Evolutionary conservation across 1,284 basidiomycete species (phyloP), one percentile per base, ranked within the genome.

Genomic region (Rhodotorula sp.): DNA sequence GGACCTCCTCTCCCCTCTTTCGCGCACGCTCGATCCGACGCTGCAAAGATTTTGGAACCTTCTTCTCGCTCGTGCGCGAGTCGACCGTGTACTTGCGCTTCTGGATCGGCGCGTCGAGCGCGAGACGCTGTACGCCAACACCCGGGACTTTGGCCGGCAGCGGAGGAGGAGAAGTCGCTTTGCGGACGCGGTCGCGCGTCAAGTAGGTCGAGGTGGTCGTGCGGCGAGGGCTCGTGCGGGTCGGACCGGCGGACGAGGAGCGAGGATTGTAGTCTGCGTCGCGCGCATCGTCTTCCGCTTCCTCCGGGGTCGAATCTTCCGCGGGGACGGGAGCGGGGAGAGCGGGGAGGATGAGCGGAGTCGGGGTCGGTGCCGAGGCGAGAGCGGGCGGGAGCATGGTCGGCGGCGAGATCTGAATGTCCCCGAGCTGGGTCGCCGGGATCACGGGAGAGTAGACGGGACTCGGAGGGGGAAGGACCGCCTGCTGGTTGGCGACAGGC

Each of bases 21-120:
- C 19, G 9, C 8, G 49, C 39, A 24, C 32, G n/a, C 5, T 34
- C 68, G 13, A 54, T 48, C 22, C 36, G 15, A 1, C 8, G 4
- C 9, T 11, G n/a, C n/a, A 70, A 17, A 11, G 22, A 24, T 24
- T 47, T 22, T 36, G 68, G 56, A 19, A 70, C 47, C 10, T 57
- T 36, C 44, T 70, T 70, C 22, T n/a, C 32, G 22, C 64, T 55
- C 29, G 68, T 70, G 34, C 64, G 64, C 24, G 64, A 63, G 22
- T 53, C 52, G 57, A 46, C 27, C 1, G 27, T 22, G 53, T 70
- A 70, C 29, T 15, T 52, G 13, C 68, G 59, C 4, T n/a, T 22
- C 36, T 54, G 58, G 48, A 63, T 59, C 5, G 68, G 68, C n/a
- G 68, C 68, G 36, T 59, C 52, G 64, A 49, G 60, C 8, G 68